Evolutionary conservation across 192 early-diverging fungal genomes (phyloP), one percentile per base, ranked within the genome.

Genomic region (Linnemannia schmuckeri): DNA sequence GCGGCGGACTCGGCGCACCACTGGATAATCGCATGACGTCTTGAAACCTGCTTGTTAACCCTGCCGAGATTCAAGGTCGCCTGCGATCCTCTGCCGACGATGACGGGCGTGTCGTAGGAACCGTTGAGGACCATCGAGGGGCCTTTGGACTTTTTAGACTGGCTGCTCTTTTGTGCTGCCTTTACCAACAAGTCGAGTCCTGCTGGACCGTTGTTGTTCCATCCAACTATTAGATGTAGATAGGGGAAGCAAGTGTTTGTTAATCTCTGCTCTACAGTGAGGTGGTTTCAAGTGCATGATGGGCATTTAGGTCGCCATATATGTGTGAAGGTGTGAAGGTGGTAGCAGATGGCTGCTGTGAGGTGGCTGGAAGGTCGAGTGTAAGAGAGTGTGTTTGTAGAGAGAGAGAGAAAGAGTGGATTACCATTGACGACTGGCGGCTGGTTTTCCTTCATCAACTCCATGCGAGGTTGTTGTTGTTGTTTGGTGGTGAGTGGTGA

Each of bases 21-120:
- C 38, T 88, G 73, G 55, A 92, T 82, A 33, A 90, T 85, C 4
- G 89, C 81, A 79, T 92, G 91, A 37, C 85, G 82, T 55, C 91
- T 89, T n/a, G 89, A 90, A 22, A 92, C 88, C 69, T 91, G 89
- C 40, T 89, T 82, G 78, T 92, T 92, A 33, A 90, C 72, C 35
- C 87, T 83, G 20, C 90, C 91, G 46, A 92, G 80, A 70, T 92
- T 91, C 49, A 91, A 47, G 35, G 89, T 90, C 13, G 90, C 88
- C 15, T 87, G 83, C 24, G 89, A 88, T 17, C 91, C 90, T 82
- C 91, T 83, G 20, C 91, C 91, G 6, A 92, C 76, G 52, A 87
- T 89, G 15, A 92, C 80, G 4, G 77, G 82, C 15, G 72, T 72
- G 8, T 72, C 70, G 15, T 81, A 80, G 6, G 88, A 89, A 6